Conservation (phyloP, 139 green algal species). For the Chlamydomonas schloesseri region DNA sequence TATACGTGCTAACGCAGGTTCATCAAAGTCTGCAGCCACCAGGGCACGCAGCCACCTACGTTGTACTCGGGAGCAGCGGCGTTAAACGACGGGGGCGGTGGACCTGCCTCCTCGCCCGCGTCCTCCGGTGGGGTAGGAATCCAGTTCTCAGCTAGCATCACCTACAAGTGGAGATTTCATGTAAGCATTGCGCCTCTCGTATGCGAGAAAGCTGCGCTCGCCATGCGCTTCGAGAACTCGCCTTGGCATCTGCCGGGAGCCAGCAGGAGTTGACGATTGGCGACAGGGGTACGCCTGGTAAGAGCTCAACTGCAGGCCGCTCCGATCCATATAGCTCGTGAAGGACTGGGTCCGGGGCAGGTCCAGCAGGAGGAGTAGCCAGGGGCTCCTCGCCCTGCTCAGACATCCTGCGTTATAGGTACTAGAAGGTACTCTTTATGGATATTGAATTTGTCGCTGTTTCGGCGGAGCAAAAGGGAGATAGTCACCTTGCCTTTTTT, state of each 20-base stretch:
- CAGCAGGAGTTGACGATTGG: constrained; percentile 48
- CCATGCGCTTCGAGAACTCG: background rate
- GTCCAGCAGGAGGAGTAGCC: background rate
- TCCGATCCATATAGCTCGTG: constrained; percentile 46
- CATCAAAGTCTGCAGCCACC: no score
- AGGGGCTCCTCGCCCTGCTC: background rate
- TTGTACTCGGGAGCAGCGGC: constrained; percentile 51
- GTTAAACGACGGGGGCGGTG: constrained; percentile 49
- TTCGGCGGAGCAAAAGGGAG: no score
- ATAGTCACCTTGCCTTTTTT: no score
- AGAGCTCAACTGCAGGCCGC: constrained; percentile 43
- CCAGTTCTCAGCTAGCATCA: constrained; percentile 52
- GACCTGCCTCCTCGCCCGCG: background rate
- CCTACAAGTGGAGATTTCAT: constrained; percentile 7
- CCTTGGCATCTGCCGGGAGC: constrained; percentile 52
- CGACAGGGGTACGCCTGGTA: constrained; percentile 43
- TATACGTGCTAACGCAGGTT: no score
- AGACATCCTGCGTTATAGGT: background rate
- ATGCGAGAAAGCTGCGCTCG: background rate
- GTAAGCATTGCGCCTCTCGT: background rate
- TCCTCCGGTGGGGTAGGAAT: constrained; percentile 44
- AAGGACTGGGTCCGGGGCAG: constrained; percentile 30
- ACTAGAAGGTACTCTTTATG: no score
- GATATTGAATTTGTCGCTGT: no score
- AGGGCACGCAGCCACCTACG: constrained; percentile 24